Base-by-base conservation (phyloP, 352 stramenopile genomes). In the Pythium biforme region DNA sequence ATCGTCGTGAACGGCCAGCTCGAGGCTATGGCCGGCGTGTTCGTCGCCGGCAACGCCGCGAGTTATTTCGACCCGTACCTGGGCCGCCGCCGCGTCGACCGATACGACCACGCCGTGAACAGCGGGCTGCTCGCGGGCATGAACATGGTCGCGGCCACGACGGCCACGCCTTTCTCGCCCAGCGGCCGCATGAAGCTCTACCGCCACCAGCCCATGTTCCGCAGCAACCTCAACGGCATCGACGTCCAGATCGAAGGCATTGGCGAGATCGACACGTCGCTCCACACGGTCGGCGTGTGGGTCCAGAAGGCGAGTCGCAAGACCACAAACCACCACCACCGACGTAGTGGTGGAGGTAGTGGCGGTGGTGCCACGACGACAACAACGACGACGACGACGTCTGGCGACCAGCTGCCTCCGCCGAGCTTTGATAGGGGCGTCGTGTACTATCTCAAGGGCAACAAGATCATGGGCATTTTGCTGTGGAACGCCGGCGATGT, bases 31-130 rank as follows among this genome's bases (percentile, higher is more conserved):
- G 87, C 86, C 9, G 89, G 90, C 3, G 66, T 98, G 6, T 98
- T 97, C 62, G 89, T 96, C 11, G 92, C 92, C 12, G 92, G 92
- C 4, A 95, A 93, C 47, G 76, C 84, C 0, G 92, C 92, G 1
- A 96, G 85, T 45, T 98, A 97, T 70, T 97, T 83, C 54, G 92
- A 98, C 56, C 81, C 83, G 41, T 90, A 89, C 48, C 53, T 98
- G 41, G 91, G 90, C 0, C 70, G 90, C 20, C 76, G 91, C 9
- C 85, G 92, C n/a, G 86, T 97, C 20, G 90, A 97, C 59, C 75
- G 85, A 7, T 97, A 97, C 67, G 92, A 98, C 67, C 90, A 97
- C 60, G 89, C 90, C 2, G 88, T 98, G 17, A 98, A 98, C 75
- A 95, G 81, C 26, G 92, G 92, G 0, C 74, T 98, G 4, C 46